Conservation (phyloP, 2,329 filamentous ascomycete species). For the Teratosphaeria viscida region DNA sequence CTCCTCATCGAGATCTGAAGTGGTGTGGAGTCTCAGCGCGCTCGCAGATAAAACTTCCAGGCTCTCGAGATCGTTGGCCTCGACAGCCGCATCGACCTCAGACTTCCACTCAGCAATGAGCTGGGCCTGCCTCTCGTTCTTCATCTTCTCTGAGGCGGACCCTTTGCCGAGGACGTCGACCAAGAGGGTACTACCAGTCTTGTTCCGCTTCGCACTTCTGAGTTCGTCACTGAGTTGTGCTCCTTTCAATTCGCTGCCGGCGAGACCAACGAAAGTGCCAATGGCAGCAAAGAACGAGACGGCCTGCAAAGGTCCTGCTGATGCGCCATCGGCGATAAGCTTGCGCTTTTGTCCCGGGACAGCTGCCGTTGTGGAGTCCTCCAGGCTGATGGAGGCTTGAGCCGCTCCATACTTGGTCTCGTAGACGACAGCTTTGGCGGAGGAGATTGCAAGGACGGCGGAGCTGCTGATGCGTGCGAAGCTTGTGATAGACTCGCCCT, state of each 20-base stretch:
- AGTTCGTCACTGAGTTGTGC: slow-evolving; percentile 42
- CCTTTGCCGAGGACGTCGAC: slow-evolving; percentile 67
- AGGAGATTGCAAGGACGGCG: slow-evolving; percentile 52
- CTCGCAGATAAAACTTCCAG: slow-evolving; percentile 21
- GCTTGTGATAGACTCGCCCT: slow-evolving; percentile 44
- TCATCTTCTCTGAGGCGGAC: slow-evolving; percentile 18
- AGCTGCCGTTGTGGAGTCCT: neutral
- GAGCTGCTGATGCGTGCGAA: slow-evolving; percentile 59
- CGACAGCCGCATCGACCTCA: slow-evolving; percentile 15
- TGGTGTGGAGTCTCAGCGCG: slow-evolving; percentile 8
- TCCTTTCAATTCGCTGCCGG: slow-evolving; percentile 54
- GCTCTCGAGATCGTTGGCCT: slow-evolving; percentile 12
- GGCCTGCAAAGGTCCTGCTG: slow-evolving; percentile 5
- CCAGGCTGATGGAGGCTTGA: slow-evolving; percentile 32
- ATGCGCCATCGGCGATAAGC: slow-evolving; percentile 3
- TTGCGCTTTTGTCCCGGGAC: slow-evolving; percentile 6
- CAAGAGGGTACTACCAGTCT: slow-evolving; percentile 44
- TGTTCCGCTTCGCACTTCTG: slow-evolving; percentile 27
- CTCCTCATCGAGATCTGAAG: slow-evolving; percentile 2
- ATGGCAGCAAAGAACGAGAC: slow-evolving; percentile 52
- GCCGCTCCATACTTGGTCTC: slow-evolving; percentile 56
- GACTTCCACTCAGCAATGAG: slow-evolving; percentile 20
- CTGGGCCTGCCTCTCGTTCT: slow-evolving; percentile 7
- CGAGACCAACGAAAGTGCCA: slow-evolving; percentile 54
- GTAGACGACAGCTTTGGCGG: slow-evolving; percentile 49